Base-by-base conservation (phyloP, 108 stramenopile genomes). In the Skeletonema costatum region DNA sequence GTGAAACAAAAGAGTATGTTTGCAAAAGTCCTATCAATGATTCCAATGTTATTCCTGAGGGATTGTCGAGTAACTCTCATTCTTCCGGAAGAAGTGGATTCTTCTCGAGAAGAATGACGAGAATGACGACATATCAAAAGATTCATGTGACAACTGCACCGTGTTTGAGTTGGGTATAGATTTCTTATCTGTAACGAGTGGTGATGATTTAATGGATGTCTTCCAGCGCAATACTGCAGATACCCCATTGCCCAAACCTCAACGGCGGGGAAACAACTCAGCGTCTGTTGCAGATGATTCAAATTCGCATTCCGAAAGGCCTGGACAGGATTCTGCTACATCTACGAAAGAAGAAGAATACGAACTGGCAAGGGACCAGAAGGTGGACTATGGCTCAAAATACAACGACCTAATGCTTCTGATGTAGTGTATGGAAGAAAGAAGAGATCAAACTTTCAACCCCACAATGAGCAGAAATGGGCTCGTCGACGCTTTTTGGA, bases 291-390 rank as follows among this genome's bases (percentile, higher is more conserved):
- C 67, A 21, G 29, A 30, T 32, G 38, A 66, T 5, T 29, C 25
- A 10, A 61, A 36, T 12, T 36, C 35, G 25, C 25, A 25, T 41
- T 12, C 39, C 12, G 39, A 41, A 65, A n/a, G 29, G n/a, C 35
- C 35, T 11, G 50, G 32, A 11, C 51, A 73, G 0, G 64, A 63
- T 17, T 42, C 65, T 12, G 85, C 19, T 88, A 91, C 60, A 68
- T 90, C 9, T 93, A 82, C 44, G 60, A 84, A 35, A 53, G 77
- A 35, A 88, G 87, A 59, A 79, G 90, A 60, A 89, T 93, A 56
- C 86, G 90, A 44, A 93, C 92, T 6, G 92, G 92, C 35, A 82
- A 87, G 69, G 92, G 92, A 25, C 85, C 87, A 31, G 87, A 87
- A 33, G 92, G 87, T 25, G 92, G 92, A 5, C 68, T 93, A 25